Conservation (phyloP, 148 eudicot genomes). For the Rhododendron molle region DNA sequence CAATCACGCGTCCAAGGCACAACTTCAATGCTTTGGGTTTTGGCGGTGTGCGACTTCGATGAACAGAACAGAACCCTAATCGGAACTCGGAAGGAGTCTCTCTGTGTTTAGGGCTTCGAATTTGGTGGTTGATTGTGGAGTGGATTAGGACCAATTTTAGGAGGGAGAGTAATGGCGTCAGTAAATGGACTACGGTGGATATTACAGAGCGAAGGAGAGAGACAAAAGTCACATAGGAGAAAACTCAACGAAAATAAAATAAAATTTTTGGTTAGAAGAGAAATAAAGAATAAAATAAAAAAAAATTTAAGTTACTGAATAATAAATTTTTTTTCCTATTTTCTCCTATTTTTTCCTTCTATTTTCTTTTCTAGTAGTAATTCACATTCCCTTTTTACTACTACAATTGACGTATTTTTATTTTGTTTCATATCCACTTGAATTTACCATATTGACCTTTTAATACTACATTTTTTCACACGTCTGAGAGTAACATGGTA, state of each 20-base stretch:
- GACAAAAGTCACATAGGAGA: background rate
- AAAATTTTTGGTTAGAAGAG: no score
- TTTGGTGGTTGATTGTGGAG: background rate
- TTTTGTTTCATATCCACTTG: no score
- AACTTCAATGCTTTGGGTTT: background rate
- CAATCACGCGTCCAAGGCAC: conserved; percentile 5
- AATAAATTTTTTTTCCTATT: no score
- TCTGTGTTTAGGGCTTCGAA: background rate
- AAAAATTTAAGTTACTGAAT: no score
- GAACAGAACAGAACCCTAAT: background rate
- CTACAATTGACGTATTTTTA: no score
- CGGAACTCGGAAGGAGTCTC: background rate
- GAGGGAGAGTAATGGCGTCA: background rate
- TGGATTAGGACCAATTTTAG: background rate
- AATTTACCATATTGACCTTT: no score
- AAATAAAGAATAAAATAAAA: no score
- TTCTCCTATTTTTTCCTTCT: no score
- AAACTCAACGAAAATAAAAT: background rate
- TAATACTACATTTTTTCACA: no score
- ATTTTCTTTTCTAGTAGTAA: no score
- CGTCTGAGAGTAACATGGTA: no score
- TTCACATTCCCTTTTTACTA: no score
- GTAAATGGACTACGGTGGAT: background rate
- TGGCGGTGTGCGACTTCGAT: background rate
- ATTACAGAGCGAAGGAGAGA: background rate